These are phyloP conservation scores for Porphyrellus cyaneotinctus DNA, from an alignment of 768 basidiomycete species.

Conservation along the genomic window DNA sequence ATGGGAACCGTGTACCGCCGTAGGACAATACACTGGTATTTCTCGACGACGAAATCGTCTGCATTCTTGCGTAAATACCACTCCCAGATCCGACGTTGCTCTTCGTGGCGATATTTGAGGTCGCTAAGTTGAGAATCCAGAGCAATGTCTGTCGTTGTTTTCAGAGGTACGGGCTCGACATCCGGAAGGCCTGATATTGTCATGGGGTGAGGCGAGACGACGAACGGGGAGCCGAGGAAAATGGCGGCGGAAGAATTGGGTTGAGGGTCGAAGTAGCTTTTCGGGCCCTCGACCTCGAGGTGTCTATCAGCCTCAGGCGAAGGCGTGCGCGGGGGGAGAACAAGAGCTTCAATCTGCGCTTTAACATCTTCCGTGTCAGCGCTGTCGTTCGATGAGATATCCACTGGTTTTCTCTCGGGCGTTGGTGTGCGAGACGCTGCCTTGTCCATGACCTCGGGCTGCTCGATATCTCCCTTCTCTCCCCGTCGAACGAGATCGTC, in stretches of 20 bases:
- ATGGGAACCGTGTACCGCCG: conserved; percentile 79
- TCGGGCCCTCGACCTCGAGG: conserved; percentile 29
- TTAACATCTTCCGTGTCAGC: conserved; percentile 49
- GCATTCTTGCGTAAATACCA: conserved; percentile 88
- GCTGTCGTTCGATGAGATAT: conserved; percentile 2
- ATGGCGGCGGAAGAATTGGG: conserved; percentile 28
- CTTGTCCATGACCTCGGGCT: conserved; percentile 12
- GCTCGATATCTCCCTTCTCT: conserved; percentile 44
- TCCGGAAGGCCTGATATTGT: conserved; percentile 30
- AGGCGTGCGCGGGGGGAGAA: conserved; percentile 40
- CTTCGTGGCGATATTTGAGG: conserved; percentile 77
- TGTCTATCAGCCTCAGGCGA: conserved; percentile 29
- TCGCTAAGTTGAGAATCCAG: conserved; percentile 68
- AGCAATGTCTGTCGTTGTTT: conserved; percentile 64
- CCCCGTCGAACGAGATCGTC: conserved; percentile 80
- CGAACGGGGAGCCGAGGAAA: conserved; percentile 28
- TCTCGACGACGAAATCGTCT: conserved; percentile 86
- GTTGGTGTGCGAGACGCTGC: conserved; percentile 28
- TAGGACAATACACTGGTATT: conserved; percentile 85
- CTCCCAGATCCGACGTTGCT: conserved; percentile 89
- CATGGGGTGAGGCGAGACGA: conserved; percentile 31
- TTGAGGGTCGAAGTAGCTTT: conserved; percentile 44
- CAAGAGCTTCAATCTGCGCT: conserved; percentile 60
- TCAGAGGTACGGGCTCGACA: conserved; percentile 43
- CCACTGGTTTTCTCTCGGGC: conserved; percentile 22